Percentiles rank a stretch among this genome's conserved stretches.
Conservation (phyloP, 2,329 filamentous ascomycete genomes). For the Piedraia hortae region DNA sequence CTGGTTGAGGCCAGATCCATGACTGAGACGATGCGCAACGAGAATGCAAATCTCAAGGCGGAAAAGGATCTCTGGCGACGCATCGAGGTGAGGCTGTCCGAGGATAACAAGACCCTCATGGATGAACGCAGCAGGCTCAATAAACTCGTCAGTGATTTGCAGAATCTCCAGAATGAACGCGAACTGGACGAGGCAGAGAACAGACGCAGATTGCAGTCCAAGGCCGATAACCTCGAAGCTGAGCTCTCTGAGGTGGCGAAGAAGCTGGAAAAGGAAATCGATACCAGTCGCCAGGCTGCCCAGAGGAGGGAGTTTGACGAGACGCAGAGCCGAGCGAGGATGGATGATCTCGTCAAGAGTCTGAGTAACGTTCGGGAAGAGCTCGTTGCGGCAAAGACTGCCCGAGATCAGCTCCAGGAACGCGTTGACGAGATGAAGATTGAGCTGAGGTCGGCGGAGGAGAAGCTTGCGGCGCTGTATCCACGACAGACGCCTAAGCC, state of each 20-base stretch:
- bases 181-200: constrained; percentile 61
- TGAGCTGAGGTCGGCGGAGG: constrained; percentile 68
- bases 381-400: constrained; percentile 60
- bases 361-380: constrained; percentile 65
- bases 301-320: constrained; percentile 75
- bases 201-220: constrained; percentile 49
- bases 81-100: constrained; percentile 64
- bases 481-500: constrained; percentile 42
- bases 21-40: constrained; percentile 65
- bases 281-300: constrained; percentile 59
- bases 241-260: constrained; percentile 57
- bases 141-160: constrained; percentile 54
- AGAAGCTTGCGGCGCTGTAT: constrained; percentile 56
- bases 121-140: constrained; percentile 70
- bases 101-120: constrained; percentile 61
- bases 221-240: constrained; percentile 49
- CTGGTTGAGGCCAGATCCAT: constrained; percentile 61
- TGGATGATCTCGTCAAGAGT: constrained; percentile 67
- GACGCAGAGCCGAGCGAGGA: constrained; percentile 65
- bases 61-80: constrained; percentile 89
- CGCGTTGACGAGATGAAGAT: constrained; percentile 72
- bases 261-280: constrained; percentile 55
- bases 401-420: constrained; percentile 63
- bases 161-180: constrained; percentile 75
- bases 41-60: constrained; percentile 76